These are phyloP conservation scores for Volvox africanus DNA, from an alignment of 139 green algal species.

Conservation along the genomic window DNA sequence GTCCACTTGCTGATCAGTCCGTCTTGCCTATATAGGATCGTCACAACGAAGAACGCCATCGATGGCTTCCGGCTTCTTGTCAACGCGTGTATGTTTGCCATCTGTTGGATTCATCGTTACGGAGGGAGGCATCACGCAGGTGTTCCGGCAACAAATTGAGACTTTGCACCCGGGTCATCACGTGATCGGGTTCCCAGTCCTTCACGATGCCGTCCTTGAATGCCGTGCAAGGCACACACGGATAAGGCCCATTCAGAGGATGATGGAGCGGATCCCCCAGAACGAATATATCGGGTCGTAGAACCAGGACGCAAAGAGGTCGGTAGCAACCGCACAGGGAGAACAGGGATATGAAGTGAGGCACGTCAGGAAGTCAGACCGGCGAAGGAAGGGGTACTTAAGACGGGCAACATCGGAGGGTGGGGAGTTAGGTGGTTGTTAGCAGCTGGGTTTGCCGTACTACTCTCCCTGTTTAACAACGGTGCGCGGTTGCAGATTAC, in stretches of 20 bases:
- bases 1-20: too few species aligned
- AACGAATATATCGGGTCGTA: neutral
- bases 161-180: neutral
- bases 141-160: neutral
- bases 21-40: too few species aligned
- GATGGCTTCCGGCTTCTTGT: too few species aligned
- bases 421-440: too few species aligned
- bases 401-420: too few species aligned
- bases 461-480: too few species aligned
- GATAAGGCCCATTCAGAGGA: neutral
- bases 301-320: neutral
- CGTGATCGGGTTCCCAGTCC: neutral
- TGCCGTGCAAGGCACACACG: neutral
- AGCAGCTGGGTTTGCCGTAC: too few species aligned
- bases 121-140: neutral
- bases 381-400: too few species aligned
- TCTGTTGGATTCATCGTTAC: too few species aligned
- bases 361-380: neutral
- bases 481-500: too few species aligned
- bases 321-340: neutral
- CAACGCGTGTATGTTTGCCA: too few species aligned
- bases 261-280: neutral
- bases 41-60: too few species aligned
- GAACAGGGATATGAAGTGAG: neutral
- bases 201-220: neutral